Evolutionary conservation across 805 yeast genomes (phyloP).

Genomic region (Saturnispora hagleri): DNA sequence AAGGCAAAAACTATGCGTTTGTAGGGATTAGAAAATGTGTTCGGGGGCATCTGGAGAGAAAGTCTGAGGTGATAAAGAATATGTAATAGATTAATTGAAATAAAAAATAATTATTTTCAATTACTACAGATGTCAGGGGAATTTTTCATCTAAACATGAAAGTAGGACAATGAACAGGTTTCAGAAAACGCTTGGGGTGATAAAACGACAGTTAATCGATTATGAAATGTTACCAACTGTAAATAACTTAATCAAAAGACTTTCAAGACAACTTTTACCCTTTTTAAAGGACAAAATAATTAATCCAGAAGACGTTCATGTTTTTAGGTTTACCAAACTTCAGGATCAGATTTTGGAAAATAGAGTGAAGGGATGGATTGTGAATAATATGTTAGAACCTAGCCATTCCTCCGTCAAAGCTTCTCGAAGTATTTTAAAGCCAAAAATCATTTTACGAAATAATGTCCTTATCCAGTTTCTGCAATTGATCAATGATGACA

Average conservation of each 20-base stretch:
- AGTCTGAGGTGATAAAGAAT: neutral
- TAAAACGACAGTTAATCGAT: neutral
- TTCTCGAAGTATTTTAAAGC: conserved; percentile 1
- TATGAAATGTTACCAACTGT: neutral
- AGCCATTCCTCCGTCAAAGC: neutral
- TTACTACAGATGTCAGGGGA: neutral
- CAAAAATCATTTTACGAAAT: neutral
- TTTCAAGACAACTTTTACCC: neutral
- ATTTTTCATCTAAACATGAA: neutral
- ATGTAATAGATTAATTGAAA: neutral
- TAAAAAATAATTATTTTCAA: neutral
- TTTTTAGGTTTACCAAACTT: conserved; percentile 1
- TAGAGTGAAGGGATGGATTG: neutral
- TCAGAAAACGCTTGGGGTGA: neutral
- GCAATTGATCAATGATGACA: conserved; percentile 8
- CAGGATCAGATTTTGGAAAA: neutral
- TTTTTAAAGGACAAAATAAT: conserved; percentile 4
- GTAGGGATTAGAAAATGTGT: neutral
- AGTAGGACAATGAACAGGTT: neutral
- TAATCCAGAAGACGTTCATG: conserved; percentile 8
- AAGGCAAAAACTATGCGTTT: conserved; percentile 6
- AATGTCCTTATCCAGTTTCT: conserved; percentile 4
- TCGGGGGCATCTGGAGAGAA: conserved; percentile 2
- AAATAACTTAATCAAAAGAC: neutral
- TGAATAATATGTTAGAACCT: neutral